Evolutionary conservation across 2,329 filamentous ascomycete genomes (phyloP), one percentile per base, ranked within the genome.

Genomic region (Pseudogymnoascus sp.): DNA sequence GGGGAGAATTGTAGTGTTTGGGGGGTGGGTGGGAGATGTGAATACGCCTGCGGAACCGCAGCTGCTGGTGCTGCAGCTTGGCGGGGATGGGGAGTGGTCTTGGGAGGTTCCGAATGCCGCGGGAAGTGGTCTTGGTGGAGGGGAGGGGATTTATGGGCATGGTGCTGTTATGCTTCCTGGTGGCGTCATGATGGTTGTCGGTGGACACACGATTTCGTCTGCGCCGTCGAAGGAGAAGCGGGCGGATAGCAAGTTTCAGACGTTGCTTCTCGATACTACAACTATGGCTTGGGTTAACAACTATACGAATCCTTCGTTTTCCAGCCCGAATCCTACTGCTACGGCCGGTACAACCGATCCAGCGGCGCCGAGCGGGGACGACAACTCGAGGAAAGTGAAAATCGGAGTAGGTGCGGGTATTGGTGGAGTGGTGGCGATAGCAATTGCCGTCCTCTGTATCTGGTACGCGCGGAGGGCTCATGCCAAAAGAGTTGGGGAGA

Each of bases 11-110:
- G 78, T 96, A 42, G 78, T 99, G 1, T 81, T 92, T 65, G 95
- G 95, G 18, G 95, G 95, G 1, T 99, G 95, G 95, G 91, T 97
- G 4, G 93, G 93, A 3, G 87, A 96, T 70, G 81, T 89, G 0
- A 82, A 78, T 7, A 89, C 86, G 34, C 84, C 93, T 1, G 95
- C 95, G 0, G 80, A 87, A 31, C 95, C 95, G 1, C 91, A 96
- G 72, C 79, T 97, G 25, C 89, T 85, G 0, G 76, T 97, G 2
- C 78, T 97, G 2, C 80, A 90, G 64, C 80, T 97, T 64, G 90
- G 88, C 7, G 85, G 84, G 1, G 85, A 84, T 67, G 86, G 84
- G 11, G 79, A 84, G 34, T 93, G 90, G 90, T 76, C 79, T 66
- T 95, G 90, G 90, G 79, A 77, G 1, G 77, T 89, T 0, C 89